Conservation (phyloP, 768 basidiomycete genomes). For the Sporobolomyces phaffii region DNA sequence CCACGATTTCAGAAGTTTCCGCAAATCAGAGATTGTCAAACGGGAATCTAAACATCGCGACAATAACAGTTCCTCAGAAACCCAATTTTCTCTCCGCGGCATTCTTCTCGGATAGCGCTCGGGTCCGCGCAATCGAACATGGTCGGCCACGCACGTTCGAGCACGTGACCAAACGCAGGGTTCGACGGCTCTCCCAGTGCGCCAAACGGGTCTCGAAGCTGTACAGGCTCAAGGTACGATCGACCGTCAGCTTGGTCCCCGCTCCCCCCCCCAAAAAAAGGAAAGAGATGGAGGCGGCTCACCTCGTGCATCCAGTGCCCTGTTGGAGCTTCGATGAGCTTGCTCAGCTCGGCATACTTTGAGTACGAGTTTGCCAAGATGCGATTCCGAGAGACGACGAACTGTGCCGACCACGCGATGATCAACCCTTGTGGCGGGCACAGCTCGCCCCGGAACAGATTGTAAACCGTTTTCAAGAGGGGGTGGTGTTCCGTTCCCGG, state of each 20-base stretch:
- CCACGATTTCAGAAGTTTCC: too few species aligned
- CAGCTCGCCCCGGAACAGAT: constrained; percentile 41
- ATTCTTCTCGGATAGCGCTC: too few species aligned
- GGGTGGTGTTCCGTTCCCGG: neutral
- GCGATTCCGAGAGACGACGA: constrained; percentile 42
- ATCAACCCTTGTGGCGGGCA: constrained; percentile 39
- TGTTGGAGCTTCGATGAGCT: constrained; percentile 4
- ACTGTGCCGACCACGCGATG: constrained; percentile 45
- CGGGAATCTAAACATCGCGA: too few species aligned
- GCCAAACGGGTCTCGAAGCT: too few species aligned
- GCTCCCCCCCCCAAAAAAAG: too few species aligned
- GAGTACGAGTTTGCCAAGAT: constrained; percentile 40
- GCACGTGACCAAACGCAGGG: neutral
- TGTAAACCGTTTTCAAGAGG: constrained; percentile 39
- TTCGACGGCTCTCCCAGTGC: neutral
- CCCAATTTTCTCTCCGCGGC: too few species aligned
- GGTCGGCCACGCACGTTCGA: neutral
- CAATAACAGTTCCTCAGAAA: too few species aligned
- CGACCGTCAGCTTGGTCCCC: too few species aligned
- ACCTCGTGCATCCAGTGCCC: constrained; percentile 29
- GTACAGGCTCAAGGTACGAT: too few species aligned
- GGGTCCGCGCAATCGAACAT: neutral
- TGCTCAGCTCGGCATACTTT: constrained; percentile 24
- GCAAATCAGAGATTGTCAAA: too few species aligned
- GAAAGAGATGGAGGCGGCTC: neutral